Evolutionary conservation across 164 flowering plant species (phyloP).

Genomic region (Berberis thunbergii): DNA sequence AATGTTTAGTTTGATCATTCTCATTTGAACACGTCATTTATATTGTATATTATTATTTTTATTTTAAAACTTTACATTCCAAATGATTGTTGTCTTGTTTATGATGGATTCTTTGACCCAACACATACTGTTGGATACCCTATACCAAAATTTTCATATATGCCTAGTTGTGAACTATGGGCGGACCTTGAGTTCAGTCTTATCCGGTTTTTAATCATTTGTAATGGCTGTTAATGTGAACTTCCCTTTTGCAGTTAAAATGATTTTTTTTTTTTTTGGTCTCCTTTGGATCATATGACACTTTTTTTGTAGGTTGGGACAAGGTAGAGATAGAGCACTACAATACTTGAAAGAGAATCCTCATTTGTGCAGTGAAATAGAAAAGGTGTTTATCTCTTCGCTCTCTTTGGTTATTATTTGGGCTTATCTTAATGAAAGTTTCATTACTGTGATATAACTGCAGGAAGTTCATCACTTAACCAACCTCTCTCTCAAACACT

Average conservation of each 20-base stretch:
- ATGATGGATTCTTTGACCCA: not conserved
- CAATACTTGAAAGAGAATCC: slow-evolving; percentile 9
- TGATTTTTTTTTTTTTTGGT: not conserved
- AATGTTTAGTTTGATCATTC: no score
- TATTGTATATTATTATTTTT: no score
- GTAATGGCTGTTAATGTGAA: not conserved
- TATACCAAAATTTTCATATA: not conserved
- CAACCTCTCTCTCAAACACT: no score
- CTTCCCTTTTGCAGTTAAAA: not conserved
- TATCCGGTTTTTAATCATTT: not conserved
- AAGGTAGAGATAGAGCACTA: slow-evolving; percentile 8
- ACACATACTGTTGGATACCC: not conserved
- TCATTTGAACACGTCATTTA: no score
- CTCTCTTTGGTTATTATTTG: not conserved
- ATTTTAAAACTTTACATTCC: no score
- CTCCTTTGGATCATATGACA: not conserved
- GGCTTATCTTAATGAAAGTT: not conserved
- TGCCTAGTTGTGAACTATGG: no score
- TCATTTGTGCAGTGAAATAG: slow-evolving; percentile 6
- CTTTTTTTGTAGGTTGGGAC: slow-evolving; percentile 5
- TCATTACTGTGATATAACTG: no score
- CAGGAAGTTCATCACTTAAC: no score
- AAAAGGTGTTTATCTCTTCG: not conserved
- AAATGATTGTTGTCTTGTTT: no score
- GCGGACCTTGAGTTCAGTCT: not conserved